Evolutionary conservation across 306 rosid genomes (phyloP), one percentile per base, ranked within the genome.

Genomic region (Malus sylvestris): DNA sequence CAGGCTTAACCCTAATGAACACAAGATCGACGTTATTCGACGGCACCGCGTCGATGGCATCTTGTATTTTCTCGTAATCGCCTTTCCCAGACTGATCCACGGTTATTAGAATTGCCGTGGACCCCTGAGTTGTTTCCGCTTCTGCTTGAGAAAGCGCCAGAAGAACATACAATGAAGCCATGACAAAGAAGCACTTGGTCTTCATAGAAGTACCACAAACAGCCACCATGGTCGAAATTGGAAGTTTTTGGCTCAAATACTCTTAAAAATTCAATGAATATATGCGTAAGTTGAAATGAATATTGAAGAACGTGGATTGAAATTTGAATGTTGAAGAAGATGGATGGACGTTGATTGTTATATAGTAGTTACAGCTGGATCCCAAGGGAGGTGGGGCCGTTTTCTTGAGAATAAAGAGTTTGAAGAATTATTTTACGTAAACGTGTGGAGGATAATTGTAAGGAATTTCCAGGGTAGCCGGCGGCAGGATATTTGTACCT

Each of bases 31-130:
- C 22, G 79, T 87, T 87, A 53, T 81, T 76, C 1, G 78, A 68
- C 1, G 89, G 85, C 27, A 85, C 91, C 0, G 87, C 84, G 35
- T 87, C 79, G 6, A 87, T 82, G 51, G 91, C 91, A 18, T 84
- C 84, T 68, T 87, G 91, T 71, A 87, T 78, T 53, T 67, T 87
- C 66, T 13, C 33, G 78, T 74, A 87, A 29, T 87, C 86, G 3
- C 88, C 86, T 14, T 68, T 82, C 1, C 88, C 90, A 0, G 86
- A 79, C 49, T 82, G 77, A 55, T 87, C 90, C 12, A 87, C 90
- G 2, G 81, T 84, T n/a, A 87, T 66, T 15, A 87, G 79, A 72
- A 83, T 12, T 8, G 87, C 89, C 2, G 83, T 3, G 13, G 69
- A 20, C 70, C 40, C 33, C 10, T 18, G 32, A 18, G 74, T 64